Evolutionary conservation across 352 stramenopile genomes (phyloP), one percentile per base, ranked within the genome.

Genomic region (Blastocystis sp.): DNA sequence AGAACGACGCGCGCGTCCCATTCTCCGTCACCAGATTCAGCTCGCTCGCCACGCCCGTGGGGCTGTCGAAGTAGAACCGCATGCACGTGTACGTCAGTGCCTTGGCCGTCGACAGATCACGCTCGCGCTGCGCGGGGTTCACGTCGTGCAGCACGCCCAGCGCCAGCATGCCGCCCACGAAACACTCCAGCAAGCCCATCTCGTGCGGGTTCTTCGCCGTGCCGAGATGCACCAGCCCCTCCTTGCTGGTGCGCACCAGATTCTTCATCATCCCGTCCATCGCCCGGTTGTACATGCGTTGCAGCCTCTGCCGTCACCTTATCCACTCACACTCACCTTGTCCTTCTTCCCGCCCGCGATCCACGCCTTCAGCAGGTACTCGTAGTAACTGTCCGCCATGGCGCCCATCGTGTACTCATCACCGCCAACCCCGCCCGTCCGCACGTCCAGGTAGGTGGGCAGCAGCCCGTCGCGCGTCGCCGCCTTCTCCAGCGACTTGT

Each of bases 331-430:
- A 64, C 28, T 24, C 54, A 88, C 78, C 38, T 65, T 87, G 90
- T 96, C 94, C 40, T 87, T 92, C 76, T 92, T 94, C 63, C 95
- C 96, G 57, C 94, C 96, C 91, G 98, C 96, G 24, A 99, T 90
- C 92, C 95, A 98, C 62, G 96, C 92, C 91, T 99, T 99, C 65
- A 99, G 90, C 70, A 98, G 91, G 90, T 99, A 99, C 91, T 99
- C 96, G 90, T 98, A 99, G 90, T 98, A 97, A 24, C 94, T 98
- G 90, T 98, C 96, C 19, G 92, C 93, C 9, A 94, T 89, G 0
- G 93, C 93, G 21, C 94, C 94, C 34, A 95, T 91, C 3, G 91
- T 92, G 76, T 79, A 90, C 14, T 77, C 43, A 1, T 48, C 52
- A 28, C 59, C 19, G 93, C 94, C 11, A 52, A 54, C 11, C 52